phyloP scores from a whole-genome alignment of 1,284 basidiomycete species.

The Porodaedalea pini region DNA sequence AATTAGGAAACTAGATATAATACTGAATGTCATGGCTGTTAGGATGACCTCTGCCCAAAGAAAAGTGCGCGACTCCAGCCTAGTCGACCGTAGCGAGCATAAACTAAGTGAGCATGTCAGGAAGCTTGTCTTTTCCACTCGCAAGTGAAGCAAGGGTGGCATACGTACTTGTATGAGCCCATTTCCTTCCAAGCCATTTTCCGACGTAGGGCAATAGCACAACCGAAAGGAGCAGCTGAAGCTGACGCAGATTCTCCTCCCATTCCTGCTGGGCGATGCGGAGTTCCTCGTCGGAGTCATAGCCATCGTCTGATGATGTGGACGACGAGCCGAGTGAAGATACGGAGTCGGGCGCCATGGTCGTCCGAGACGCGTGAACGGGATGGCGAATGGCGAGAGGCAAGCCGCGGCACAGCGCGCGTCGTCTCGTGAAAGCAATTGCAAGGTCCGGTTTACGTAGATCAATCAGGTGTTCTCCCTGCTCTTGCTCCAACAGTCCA shows the following conservation, averaged over 20 bases:
- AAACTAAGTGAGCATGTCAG: slow-evolving; percentile 61
- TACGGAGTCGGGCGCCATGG: slow-evolving; percentile 41
- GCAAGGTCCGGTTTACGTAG: not conserved
- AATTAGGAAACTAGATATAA: not conserved
- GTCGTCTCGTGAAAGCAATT: no score
- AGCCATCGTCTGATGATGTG: slow-evolving; percentile 41
- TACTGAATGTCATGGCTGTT: slow-evolving; percentile 20
- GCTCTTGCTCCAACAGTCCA: not conserved
- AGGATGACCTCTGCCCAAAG: slow-evolving; percentile 37
- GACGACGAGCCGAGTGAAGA: slow-evolving; percentile 40
- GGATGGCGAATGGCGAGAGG: not conserved
- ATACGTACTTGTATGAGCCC: slow-evolving; percentile 79
- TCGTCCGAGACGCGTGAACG: not conserved
- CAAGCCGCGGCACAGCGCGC: not conserved
- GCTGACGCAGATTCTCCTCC: slow-evolving; percentile 84
- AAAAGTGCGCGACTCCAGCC: slow-evolving; percentile 71
- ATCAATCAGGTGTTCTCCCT: not conserved
- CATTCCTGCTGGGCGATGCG: slow-evolving; percentile 84
- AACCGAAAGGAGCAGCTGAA: slow-evolving; percentile 76
- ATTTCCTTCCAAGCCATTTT: slow-evolving; percentile 82
- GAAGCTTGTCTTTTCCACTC: no score
- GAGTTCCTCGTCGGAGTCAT: slow-evolving; percentile 69
- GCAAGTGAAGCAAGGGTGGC: not conserved
- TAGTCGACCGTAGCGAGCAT: slow-evolving; percentile 64
- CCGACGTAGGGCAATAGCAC: slow-evolving; percentile 84